These are phyloP conservation scores for Aspergillus pseudoviridinutans DNA, from an alignment of 2,329 filamentous ascomycete genomes.

Conservation along the genomic window DNA sequence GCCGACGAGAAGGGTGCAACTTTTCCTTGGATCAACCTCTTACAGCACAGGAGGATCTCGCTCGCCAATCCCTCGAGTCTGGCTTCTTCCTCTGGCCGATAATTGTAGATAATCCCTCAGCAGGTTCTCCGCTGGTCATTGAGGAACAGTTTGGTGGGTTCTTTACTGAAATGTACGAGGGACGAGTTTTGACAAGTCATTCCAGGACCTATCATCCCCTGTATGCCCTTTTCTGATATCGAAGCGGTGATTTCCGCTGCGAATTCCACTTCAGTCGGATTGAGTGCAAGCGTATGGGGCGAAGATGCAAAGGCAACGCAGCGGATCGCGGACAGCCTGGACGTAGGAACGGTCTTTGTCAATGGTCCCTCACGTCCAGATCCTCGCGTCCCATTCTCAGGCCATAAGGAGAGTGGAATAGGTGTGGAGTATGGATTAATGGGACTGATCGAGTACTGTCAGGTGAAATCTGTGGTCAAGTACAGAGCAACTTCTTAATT, in stretches of 20 bases:
- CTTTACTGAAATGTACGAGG: too few relatives aligned
- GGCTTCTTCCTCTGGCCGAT: conserved; percentile 56
- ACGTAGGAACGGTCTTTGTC: conserved; percentile 57
- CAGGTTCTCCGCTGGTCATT: conserved; percentile 49
- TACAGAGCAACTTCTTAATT: not conserved
- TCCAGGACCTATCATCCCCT: conserved; percentile 53
- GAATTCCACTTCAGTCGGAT: conserved; percentile 48
- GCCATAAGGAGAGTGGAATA: conserved; percentile 48
- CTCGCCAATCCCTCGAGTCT: conserved; percentile 34
- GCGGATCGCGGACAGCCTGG: conserved; percentile 48
- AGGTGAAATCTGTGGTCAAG: not conserved
- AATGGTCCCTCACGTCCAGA: conserved; percentile 35
- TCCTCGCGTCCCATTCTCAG: conserved; percentile 37
- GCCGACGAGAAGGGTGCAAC: too few relatives aligned
- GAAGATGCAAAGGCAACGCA: conserved; percentile 49
- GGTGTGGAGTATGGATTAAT: conserved; percentile 42
- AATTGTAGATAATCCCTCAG: conserved; percentile 53
- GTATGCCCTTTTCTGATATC: conserved; percentile 57
- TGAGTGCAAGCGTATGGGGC: conserved; percentile 56
- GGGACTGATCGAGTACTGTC: conserved; percentile 34
- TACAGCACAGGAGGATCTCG: conserved; percentile 9
- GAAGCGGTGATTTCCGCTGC: conserved; percentile 54
- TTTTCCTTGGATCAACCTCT: too few relatives aligned
- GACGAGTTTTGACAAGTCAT: too few relatives aligned
- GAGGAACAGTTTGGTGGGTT: conserved; percentile 54